Conservation (phyloP, 148 eudicot species). For the Rhododendron henanense region DNA sequence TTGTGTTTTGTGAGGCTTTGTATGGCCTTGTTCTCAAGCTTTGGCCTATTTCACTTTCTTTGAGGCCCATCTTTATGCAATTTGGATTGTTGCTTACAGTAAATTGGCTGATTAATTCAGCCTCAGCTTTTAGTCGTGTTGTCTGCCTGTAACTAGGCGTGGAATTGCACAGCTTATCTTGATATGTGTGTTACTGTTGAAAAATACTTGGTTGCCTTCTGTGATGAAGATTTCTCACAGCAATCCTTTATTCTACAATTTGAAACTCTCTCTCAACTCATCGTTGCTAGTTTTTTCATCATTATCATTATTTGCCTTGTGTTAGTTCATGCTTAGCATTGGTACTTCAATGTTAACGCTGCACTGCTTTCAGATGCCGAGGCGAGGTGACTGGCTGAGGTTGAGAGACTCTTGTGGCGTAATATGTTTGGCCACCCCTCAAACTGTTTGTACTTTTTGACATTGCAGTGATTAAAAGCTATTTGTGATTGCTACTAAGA, state of each 20-base stretch:
- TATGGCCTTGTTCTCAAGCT: background rate
- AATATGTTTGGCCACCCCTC: background rate
- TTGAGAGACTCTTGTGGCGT: slow-evolving; percentile 8
- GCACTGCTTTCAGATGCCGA: slow-evolving; percentile 23
- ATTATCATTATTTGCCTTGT: background rate
- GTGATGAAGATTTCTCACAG: background rate
- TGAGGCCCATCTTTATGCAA: background rate
- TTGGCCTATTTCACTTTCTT: background rate
- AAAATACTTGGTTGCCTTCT: background rate
- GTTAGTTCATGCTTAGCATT: background rate
- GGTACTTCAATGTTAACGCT: background rate
- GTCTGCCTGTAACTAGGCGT: background rate
- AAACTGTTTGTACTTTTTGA: slow-evolving; percentile 13
- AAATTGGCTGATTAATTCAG: background rate
- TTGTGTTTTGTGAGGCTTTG: slow-evolving; percentile 5
- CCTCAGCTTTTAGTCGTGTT: background rate
- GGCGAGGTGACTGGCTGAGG: slow-evolving; percentile 20
- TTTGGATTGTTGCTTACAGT: background rate
- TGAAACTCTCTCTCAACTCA: background rate
- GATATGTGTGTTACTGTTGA: background rate
- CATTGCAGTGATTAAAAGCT: slow-evolving; percentile 36
- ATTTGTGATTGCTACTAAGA: slow-evolving; percentile 14
- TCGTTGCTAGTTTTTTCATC: no score
- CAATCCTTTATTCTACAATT: background rate
- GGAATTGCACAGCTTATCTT: background rate